Evolutionary conservation across 192 early-diverging fungal genomes (phyloP).

Genomic region (Jimgerdemannia flammicorona): DNA sequence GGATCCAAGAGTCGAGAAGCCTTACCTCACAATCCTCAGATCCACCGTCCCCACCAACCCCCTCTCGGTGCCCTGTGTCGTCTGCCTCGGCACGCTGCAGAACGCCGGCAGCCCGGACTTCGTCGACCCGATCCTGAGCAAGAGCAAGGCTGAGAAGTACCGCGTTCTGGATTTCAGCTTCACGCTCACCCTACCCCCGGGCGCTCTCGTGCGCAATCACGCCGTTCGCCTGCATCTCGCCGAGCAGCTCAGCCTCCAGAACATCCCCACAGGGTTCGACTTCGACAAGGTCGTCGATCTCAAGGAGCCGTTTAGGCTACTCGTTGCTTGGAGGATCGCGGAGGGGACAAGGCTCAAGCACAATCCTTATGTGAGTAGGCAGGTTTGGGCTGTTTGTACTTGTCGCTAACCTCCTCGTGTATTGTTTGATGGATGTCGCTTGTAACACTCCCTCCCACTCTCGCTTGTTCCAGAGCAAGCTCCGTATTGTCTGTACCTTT

Average conservation of each 20-base stretch:
- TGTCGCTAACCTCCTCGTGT: not conserved
- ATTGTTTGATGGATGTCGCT: not conserved
- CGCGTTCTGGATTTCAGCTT: constrained; percentile 30
- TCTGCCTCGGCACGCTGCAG: not conserved
- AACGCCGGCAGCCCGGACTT: not conserved
- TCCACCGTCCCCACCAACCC: not conserved
- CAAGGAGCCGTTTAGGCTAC: constrained; percentile 54
- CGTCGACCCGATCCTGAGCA: not conserved
- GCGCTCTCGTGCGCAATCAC: constrained; percentile 37
- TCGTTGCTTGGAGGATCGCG: constrained; percentile 37
- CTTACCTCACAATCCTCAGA: not conserved
- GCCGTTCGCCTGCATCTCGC: constrained; percentile 24
- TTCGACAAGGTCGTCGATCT: constrained; percentile 35
- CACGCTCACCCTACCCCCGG: constrained; percentile 36
- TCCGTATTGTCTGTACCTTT: constrained; percentile 46
- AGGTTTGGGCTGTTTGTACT: not conserved
- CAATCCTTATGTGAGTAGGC: constrained; percentile 24
- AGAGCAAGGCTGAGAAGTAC: constrained; percentile 27
- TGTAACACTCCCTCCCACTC: not conserved
- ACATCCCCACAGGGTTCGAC: not conserved
- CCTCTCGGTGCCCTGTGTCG: not conserved
- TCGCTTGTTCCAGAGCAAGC: constrained; percentile 27
- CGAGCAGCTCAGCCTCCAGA: constrained; percentile 7
- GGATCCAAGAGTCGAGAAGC: not conserved
- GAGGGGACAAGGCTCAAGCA: constrained; percentile 26